Percentiles rank a stretch among this genome's conserved stretches.
Evolutionary conservation across 768 basidiomycete species (phyloP).

Genomic region (Boletus reticulatus): DNA sequence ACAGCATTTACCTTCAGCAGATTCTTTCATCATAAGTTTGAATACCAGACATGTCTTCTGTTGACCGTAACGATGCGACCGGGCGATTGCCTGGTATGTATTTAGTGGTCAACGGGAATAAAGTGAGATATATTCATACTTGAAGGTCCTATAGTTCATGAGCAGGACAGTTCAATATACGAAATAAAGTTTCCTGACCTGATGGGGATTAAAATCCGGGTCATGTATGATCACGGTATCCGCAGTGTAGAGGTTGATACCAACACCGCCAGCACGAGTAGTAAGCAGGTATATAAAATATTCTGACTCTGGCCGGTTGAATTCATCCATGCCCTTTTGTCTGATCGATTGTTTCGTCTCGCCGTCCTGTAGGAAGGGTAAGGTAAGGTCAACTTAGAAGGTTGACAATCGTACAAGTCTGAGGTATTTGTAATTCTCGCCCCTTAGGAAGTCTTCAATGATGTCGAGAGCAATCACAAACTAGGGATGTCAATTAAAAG

Average conservation of each 20-base stretch:
- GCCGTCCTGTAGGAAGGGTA: constrained; percentile 63
- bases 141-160: constrained; percentile 66
- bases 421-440: constrained; percentile 77
- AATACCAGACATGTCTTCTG: constrained; percentile 92
- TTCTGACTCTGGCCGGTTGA: constrained; percentile 85
- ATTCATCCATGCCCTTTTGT: constrained; percentile 94
- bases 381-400: constrained; percentile 4
- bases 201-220: constrained; percentile 98
- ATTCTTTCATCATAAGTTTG: constrained; percentile 93
- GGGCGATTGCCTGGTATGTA: constrained; percentile 76
- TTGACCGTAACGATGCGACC: constrained; percentile 94
- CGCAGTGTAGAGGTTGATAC: constrained; percentile 88
- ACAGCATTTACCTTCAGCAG: constrained; percentile 69
- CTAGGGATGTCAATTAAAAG: constrained; percentile 37
- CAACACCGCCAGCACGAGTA: constrained; percentile 91
- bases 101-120: constrained; percentile 6
- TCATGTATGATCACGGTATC: constrained; percentile 94
- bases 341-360: constrained; percentile 80
- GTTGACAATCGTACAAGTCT: constrained; percentile 54
- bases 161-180: constrained; percentile 7
- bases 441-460: constrained; percentile 83
- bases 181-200: constrained; percentile 43
- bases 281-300: constrained; percentile 89
- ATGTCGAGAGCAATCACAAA: constrained; percentile 86
- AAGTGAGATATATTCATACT: constrained; percentile 44